A percentile compares a stretch with the other conserved stretches of the same genome.
phyloP scores from a whole-genome alignment of 2,329 filamentous ascomycete genomes.

The Colletotrichum tabaci region DNA sequence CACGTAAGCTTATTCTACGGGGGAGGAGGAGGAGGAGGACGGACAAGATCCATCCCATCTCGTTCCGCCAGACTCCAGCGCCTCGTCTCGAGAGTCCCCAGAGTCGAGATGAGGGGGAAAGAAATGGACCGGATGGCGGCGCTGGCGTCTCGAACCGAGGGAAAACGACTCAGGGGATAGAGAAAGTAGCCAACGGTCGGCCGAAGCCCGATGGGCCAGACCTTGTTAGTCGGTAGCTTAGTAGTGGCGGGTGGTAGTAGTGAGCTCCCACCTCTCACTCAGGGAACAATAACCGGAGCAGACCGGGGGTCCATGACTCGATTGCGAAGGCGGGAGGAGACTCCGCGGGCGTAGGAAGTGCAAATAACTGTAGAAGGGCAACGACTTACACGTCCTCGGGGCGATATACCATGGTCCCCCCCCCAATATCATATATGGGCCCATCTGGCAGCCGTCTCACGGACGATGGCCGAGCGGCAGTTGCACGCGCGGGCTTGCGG shows the following conservation, averaged over 20 bases:
- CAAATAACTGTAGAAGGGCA: neutral
- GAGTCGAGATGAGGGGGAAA: conserved; percentile 15
- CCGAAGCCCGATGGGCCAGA: conserved; percentile 33
- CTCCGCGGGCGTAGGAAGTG: conserved; percentile 22
- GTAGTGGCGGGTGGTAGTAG: too few relatives aligned
- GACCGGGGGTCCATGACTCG: conserved; percentile 32
- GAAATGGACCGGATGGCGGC: neutral
- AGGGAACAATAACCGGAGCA: conserved; percentile 3
- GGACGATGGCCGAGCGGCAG: conserved; percentile 40
- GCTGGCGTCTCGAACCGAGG: neutral
- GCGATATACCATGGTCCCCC: too few relatives aligned
- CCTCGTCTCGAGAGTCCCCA: too few relatives aligned
- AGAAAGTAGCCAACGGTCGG: conserved; percentile 24
- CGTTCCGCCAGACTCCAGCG: conserved; percentile 1
- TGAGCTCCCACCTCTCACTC: neutral
- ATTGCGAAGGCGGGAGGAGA: conserved; percentile 3
- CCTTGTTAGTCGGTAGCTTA: neutral
- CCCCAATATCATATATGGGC: too few relatives aligned
- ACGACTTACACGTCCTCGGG: neutral
- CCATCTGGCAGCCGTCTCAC: conserved; percentile 4
- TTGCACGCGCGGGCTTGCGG: conserved; percentile 23
- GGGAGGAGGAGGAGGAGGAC: neutral
- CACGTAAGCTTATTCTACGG: conserved; percentile 35
- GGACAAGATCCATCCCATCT: conserved; percentile 22
- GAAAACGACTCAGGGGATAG: too few relatives aligned